Evolutionary conservation across 371 early-diverging fungal genomes (phyloP), one percentile per base, ranked within the genome.

Genomic region (Syncephalis plumigaleata): DNA sequence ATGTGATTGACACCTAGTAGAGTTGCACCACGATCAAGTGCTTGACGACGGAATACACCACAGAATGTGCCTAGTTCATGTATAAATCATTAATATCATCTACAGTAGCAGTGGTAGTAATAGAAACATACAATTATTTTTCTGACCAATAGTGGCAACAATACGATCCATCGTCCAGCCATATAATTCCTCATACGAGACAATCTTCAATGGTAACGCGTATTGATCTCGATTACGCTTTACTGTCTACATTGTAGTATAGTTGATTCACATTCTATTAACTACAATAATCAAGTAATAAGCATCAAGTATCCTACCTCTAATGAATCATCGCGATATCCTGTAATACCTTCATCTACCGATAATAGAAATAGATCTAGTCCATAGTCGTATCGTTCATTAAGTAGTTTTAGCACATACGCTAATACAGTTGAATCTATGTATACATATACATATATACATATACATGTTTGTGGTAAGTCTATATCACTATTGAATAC

Each of bases 141-240:
- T 97, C 50, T 79, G 74, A 0, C 99, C 98, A 16, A 95, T 87
- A 54, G 86, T 79, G 42, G 77, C 74, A 15, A 98, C 98, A 52
- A 99, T 96, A 37, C 80, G 75, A 68, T 99, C 99, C 99, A 99
- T 98, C 47, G 87, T 88, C 89, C 96, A 89, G 7, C 95, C 95
- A 64, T 95, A 98, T 5, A 96, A 65, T 47, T 98, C 93, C 52
- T 83, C 71, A 61, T 96, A 99, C 0, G 89, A 87, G 16, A 98
- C 79, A 50, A 98, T 91, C 59, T 87, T 81, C 7, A 99, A 66
- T 1, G 96, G 95, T 37, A 98, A 68, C 5, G 70, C 73, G 52
- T 97, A 92, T 61, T 98, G 94, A 47, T 83, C 73, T 56, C 91
- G 79, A 61, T 98, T 98, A 48, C 91, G 67, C 63, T 92, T 89